Evolutionary conservation across 352 stramenopile genomes (phyloP).

Genomic region (Globisporangium viniferum): DNA sequence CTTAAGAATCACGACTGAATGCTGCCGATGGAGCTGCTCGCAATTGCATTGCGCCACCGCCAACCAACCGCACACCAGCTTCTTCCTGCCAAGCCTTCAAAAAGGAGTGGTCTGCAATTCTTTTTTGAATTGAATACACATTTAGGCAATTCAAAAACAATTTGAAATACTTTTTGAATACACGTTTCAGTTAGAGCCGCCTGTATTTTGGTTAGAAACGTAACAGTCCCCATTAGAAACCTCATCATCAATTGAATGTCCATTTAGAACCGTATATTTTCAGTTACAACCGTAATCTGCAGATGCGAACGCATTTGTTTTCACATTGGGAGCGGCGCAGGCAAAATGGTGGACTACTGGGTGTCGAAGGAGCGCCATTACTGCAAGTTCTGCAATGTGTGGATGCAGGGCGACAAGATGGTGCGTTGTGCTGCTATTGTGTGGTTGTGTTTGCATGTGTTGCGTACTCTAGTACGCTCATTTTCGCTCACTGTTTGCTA

Average conservation of each 20-base stretch:
- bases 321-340: neutral
- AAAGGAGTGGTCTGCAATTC: neutral
- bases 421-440: conserved; percentile 22
- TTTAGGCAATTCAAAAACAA: neutral
- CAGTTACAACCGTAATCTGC: too few relatives aligned
- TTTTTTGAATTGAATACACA: neutral
- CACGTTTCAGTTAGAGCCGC: neutral
- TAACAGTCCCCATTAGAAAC: too few relatives aligned
- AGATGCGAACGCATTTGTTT: too few relatives aligned
- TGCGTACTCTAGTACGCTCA: neutral
- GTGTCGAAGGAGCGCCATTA: conserved; percentile 69
- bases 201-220: too few relatives aligned
- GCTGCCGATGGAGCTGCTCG: neutral
- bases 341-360: conserved; percentile 64
- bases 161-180: neutral
- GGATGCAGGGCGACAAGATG: conserved; percentile 78
- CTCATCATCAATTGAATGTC: too few relatives aligned
- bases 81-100: neutral
- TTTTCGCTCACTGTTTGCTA: neutral
- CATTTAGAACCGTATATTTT: too few relatives aligned
- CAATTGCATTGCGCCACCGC: conserved; percentile 7
- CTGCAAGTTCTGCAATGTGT: conserved; percentile 89
- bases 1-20: conserved; percentile 80
- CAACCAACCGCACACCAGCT: conserved; percentile 24
- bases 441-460: neutral